These are phyloP conservation scores for Colletotrichum nymphaeae DNA, from an alignment of 2,329 filamentous ascomycete genomes.

Conservation along the genomic window DNA sequence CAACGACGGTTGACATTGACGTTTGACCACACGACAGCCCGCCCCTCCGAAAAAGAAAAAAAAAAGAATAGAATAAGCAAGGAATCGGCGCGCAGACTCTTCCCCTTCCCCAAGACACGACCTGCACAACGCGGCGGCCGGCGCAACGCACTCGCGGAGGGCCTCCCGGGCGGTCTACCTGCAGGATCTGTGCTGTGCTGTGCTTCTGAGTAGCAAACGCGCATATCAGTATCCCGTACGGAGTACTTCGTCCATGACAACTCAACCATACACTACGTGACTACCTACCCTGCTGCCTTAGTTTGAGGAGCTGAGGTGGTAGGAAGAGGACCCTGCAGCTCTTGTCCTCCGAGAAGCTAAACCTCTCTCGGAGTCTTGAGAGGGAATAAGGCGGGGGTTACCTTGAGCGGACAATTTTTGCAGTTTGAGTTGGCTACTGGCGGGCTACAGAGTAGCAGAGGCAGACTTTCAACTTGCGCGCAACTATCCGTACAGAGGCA, in stretches of 20 bases:
- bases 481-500: background rate
- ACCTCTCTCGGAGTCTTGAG: no score
- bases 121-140: background rate
- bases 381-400: background rate
- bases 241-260: no score
- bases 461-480: background rate
- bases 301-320: background rate
- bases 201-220: background rate
- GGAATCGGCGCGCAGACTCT: background rate
- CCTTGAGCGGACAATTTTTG: background rate
- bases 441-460: no score
- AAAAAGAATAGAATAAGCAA: background rate
- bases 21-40: background rate
- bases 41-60: background rate
- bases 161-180: background rate
- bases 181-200: background rate
- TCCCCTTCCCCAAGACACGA: background rate
- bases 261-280: background rate
- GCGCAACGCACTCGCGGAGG: background rate
- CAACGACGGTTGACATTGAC: background rate
- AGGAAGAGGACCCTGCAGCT: slow-evolving; percentile 5
- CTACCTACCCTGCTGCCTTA: background rate
- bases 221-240: background rate
- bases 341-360: background rate
- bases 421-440: background rate